phyloP scores from a whole-genome alignment of 2,329 filamentous ascomycete genomes.

The Lachnellula willkommii region DNA sequence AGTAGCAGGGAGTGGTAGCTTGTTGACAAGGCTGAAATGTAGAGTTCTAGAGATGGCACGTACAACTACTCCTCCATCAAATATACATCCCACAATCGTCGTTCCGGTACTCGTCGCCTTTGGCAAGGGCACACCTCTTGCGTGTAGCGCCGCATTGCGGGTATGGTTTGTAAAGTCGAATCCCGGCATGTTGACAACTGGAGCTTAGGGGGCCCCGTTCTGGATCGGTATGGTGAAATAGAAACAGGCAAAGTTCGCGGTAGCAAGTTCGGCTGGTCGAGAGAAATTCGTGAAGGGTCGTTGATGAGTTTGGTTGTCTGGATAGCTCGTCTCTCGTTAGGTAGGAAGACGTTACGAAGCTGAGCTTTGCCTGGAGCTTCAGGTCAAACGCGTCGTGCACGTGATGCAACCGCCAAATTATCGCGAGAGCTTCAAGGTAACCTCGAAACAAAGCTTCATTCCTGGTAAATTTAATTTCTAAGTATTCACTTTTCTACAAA shows the following conservation, averaged over 20 bases:
- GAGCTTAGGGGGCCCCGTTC: slow-evolving; percentile 15
- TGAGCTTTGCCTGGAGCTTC: slow-evolving; percentile 5
- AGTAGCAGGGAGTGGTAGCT: background rate
- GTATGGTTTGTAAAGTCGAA: slow-evolving; percentile 99
- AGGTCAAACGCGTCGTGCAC: slow-evolving; percentile 1
- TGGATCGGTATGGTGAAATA: background rate
- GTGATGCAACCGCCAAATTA: background rate
- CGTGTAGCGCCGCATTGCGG: slow-evolving; percentile 94
- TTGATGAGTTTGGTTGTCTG: background rate
- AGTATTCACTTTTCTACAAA: background rate
- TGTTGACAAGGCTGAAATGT: background rate
- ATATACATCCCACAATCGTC: slow-evolving; percentile 97
- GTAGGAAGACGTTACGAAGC: slow-evolving; percentile 2
- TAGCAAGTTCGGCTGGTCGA: background rate
- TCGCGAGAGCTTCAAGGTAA: background rate
- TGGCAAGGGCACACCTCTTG: slow-evolving; percentile 86
- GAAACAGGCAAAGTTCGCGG: background rate
- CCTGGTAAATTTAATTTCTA: background rate
- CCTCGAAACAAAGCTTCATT: background rate
- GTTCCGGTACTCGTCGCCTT: slow-evolving; percentile 99
- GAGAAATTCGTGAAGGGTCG: background rate
- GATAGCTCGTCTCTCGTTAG: background rate
- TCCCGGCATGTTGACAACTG: slow-evolving; percentile 68
- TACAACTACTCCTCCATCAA: slow-evolving; percentile 91
- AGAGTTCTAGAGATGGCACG: slow-evolving; percentile 32